Percentiles rank a stretch among this genome's conserved stretches.
phyloP scores from a whole-genome alignment of 805 yeast species.

The Maudiozyma barnettii region DNA sequence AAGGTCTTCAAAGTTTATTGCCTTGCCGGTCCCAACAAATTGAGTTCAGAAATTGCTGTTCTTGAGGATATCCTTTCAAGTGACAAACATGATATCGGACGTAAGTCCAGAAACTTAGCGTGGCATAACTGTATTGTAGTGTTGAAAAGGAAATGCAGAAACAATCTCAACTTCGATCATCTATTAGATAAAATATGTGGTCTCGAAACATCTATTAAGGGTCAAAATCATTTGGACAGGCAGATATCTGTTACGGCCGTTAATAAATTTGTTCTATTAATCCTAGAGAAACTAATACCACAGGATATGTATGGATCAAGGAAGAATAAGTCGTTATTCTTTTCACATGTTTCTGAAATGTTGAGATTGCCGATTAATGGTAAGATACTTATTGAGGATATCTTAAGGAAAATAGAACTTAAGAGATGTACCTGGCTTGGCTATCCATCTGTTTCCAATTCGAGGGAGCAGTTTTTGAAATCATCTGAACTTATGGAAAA shows the following conservation, averaged over 20 bases:
- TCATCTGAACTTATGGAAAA: constrained; percentile 35
- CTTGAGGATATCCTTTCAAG: background rate
- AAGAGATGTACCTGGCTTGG: constrained; percentile 51
- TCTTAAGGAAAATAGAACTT: constrained; percentile 27
- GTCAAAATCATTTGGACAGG: constrained; percentile 23
- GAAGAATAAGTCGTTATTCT: constrained; percentile 37
- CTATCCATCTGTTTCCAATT: constrained; percentile 8
- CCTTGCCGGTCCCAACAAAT: constrained; percentile 14
- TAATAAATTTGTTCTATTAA: constrained; percentile 32
- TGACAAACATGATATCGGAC: no score
- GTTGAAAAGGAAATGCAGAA: constrained; percentile 29
- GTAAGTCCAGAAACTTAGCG: background rate
- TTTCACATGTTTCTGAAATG: constrained; percentile 30
- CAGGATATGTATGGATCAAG: constrained; percentile 41
- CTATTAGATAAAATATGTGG: constrained; percentile 32
- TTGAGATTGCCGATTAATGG: constrained; percentile 34
- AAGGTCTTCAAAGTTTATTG: constrained; percentile 3
- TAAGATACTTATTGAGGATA: constrained; percentile 23
- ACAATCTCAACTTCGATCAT: constrained; percentile 27
- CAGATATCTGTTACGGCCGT: constrained; percentile 31
- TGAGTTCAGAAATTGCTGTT: constrained; percentile 4
- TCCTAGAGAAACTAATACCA: constrained; percentile 45
- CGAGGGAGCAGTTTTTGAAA: constrained; percentile 18
- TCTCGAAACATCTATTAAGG: constrained; percentile 3
- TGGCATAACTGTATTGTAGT: constrained; percentile 4